Conservation (phyloP, 2,329 filamentous ascomycete genomes). For the Monilinia vaccinii-corymbosi region DNA sequence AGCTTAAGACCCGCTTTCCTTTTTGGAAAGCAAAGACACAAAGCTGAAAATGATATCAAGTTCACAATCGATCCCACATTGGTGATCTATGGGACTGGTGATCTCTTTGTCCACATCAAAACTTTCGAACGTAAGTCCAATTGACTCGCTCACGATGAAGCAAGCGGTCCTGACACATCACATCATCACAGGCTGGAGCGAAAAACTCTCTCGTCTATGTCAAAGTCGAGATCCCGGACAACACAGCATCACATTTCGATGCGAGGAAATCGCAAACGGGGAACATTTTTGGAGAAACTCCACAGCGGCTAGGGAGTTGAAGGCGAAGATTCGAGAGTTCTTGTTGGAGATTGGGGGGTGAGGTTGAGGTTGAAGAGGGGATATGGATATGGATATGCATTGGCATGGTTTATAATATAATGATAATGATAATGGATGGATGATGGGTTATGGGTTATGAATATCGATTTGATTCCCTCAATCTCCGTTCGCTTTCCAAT, state of each 20-base stretch:
- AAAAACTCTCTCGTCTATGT: not conserved
- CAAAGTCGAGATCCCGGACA: not conserved
- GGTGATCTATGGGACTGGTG: conserved; percentile 64
- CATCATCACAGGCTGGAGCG: conserved; percentile 1
- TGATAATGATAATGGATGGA: not conserved
- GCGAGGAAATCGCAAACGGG: not conserved
- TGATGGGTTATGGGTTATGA: no score
- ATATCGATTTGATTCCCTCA: no score
- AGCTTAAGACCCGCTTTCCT: conserved; percentile 14
- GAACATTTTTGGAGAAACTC: conserved; percentile 7
- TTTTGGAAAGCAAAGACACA: conserved; percentile 20
- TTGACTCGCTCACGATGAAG: not conserved
- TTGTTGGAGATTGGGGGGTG: not conserved
- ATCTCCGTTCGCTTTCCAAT: no score
- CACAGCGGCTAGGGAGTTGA: not conserved
- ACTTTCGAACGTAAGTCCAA: conserved; percentile 41
- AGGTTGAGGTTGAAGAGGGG: not conserved
- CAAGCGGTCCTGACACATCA: not conserved
- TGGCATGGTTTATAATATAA: not conserved
- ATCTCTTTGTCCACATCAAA: conserved; percentile 60
- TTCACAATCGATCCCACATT: conserved; percentile 52
- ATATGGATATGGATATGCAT: no score
- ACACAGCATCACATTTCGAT: not conserved
- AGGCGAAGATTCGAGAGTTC: not conserved
- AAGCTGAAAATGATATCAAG: conserved; percentile 39